Evolutionary conservation across 2,329 filamentous ascomycete genomes (phyloP), one percentile per base, ranked within the genome.

Genomic region (Talaromyces sp.): DNA sequence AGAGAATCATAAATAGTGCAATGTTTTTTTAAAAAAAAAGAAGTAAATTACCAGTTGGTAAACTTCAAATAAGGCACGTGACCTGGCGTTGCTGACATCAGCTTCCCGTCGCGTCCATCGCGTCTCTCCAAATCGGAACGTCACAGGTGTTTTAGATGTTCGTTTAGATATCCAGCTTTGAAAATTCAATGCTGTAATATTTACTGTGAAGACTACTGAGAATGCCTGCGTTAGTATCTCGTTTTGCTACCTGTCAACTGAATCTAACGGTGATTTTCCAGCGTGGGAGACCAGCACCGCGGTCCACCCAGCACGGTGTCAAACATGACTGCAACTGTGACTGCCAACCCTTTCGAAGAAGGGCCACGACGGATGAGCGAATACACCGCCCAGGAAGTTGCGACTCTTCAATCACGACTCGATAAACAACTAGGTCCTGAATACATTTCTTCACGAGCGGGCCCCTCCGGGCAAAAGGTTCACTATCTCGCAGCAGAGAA

Each of bases 401-500:
- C 92, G 24, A 93, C 91, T 0, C 81, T 99, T 14, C 90, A 96
- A 70, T 86, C 86, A 65, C 87, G 91, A 32, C 85, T 99, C 31
- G 90, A 98, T 71, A 96, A 93, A 71, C 93, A 97, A 72, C 85
- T 99, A 11, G 95, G 95, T 0, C 95, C 95, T 0, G 96, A 99
- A 77, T 99, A 96, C 74, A 90, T 99, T 61, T 98, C 93, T 2
- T 86, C 91, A 49, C 84, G 95, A 69, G 82, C 89, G 14, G 95
- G 95, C 2, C 89, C 92, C 13, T 89, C 88, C 10, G 93, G 93
- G 55, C 85, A 88, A 65, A 93, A 90, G 72, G 90, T 99, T 19
- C 91, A 96, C 73, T 99, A 99, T 76, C 82, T 99, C 56, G 87
- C 92, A n/a, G 93, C 92, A 1, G 93, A 98, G 71, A 99, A 99